A percentile compares a stretch with the other conserved stretches of the same genome.
These are phyloP conservation scores for Ilex asprella DNA, from an alignment of 257 asterid species.

Conservation along the genomic window DNA sequence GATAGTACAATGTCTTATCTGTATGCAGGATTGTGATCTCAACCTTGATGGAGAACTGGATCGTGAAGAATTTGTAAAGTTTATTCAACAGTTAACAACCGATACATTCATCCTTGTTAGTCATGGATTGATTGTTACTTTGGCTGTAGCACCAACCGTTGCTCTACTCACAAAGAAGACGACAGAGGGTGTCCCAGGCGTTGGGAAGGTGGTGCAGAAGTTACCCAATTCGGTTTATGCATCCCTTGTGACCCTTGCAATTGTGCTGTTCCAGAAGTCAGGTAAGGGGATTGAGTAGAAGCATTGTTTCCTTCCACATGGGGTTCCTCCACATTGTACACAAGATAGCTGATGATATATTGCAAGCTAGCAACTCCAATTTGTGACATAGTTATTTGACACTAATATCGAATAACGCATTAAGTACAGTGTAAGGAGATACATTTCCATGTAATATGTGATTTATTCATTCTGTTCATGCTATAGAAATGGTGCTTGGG, in stretches of 20 bases:
- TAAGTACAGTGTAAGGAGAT: no score
- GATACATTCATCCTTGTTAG: constrained; percentile 65
- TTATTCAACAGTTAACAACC: constrained; percentile 50
- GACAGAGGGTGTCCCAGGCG: constrained; percentile 78
- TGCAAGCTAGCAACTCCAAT: background rate
- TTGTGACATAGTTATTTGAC: no score
- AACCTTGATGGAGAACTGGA: constrained; percentile 76
- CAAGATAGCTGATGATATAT: constrained; percentile 4
- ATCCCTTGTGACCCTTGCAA: constrained; percentile 61
- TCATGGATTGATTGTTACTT: constrained; percentile 59
- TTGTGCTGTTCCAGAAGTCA: constrained; percentile 64
- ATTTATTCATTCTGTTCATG: no score
- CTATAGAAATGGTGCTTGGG: no score
- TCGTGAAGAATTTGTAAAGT: constrained; percentile 65
- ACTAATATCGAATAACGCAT: no score
- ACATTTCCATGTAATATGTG: no score
- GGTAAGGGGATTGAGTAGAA: constrained; percentile 25
- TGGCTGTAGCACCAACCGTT: constrained; percentile 87
- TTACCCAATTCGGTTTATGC: constrained; percentile 75
- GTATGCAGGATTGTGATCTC: constrained; percentile 59
- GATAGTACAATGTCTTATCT: background rate
- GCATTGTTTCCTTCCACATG: constrained; percentile 8
- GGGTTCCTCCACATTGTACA: constrained; percentile 11
- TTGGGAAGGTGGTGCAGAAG: constrained; percentile 78
- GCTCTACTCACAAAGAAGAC: constrained; percentile 74